Evolutionary conservation across 176 grass and related monocot genomes (phyloP).

Genomic region (Paspalum vaginatum): DNA sequence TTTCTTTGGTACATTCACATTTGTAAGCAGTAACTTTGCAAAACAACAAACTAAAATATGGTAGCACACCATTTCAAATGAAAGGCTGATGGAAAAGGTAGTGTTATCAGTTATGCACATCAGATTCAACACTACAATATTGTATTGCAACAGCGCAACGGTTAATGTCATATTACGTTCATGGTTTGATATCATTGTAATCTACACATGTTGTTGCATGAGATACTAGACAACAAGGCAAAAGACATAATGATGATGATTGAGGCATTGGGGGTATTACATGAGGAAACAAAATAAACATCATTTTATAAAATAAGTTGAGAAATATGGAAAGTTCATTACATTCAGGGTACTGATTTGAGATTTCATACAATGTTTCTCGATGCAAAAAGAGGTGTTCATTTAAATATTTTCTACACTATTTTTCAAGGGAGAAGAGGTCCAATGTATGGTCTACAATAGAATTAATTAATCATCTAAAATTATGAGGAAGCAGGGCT

Average conservation of each 20-base stretch:
- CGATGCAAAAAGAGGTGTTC: not conserved
- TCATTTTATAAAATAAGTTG: not conserved
- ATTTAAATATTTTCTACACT: not conserved
- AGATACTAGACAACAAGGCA: slow-evolving; percentile 3
- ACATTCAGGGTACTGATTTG: not conserved
- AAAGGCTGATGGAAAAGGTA: slow-evolving; percentile 1
- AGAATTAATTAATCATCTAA: not conserved
- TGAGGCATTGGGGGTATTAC: not conserved
- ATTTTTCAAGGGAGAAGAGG: not conserved
- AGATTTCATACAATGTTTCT: not conserved
- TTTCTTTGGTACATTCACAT: not conserved
- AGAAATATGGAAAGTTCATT: not conserved
- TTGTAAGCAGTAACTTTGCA: slow-evolving; percentile 3
- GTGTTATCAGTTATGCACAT: not conserved
- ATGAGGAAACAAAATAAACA: slow-evolving; percentile 10
- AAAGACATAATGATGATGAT: not conserved
- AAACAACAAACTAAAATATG: slow-evolving; percentile 14
- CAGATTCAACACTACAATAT: not conserved
- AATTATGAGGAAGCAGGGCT: not conserved
- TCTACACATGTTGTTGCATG: not conserved
- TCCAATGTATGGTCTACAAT: not conserved
- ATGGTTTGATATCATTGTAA: not conserved
- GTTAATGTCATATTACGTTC: slow-evolving; percentile 1
- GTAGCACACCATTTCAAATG: not conserved
- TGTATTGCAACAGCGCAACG: not conserved